A percentile compares a stretch with the other conserved stretches of the same genome.
These are phyloP conservation scores for Talaromyces islandicus DNA, from an alignment of 2,329 filamentous ascomycete species.

Conservation along the genomic window DNA sequence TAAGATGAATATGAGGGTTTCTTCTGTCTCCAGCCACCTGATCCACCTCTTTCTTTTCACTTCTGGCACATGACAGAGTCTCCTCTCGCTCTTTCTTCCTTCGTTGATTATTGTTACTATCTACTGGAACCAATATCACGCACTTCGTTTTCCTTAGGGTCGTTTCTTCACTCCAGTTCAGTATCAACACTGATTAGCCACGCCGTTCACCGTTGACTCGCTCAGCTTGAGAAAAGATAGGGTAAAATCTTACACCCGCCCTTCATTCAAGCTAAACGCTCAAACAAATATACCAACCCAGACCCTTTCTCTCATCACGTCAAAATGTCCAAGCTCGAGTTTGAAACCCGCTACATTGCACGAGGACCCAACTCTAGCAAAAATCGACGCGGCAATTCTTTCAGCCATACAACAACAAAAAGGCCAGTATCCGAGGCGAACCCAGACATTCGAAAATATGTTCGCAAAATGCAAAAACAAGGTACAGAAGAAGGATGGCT, in stretches of 20 bases:
- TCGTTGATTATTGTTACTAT: neutral
- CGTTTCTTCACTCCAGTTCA: neutral
- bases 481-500: constrained; percentile 25
- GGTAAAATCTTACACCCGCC: neutral
- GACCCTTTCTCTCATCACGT: neutral
- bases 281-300: neutral
- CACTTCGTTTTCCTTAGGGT: neutral
- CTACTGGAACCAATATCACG: neutral
- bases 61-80: neutral
- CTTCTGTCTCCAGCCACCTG: neutral
- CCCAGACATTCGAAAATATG: constrained; percentile 25
- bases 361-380: neutral
- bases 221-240: neutral
- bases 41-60: neutral
- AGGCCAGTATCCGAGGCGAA: constrained; percentile 14
- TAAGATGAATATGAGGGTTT: neutral
- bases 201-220: neutral
- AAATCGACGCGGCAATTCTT: neutral
- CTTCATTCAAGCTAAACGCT: neutral
- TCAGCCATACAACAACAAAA: neutral
- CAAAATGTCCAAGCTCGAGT: neutral
- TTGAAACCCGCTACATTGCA: neutral
- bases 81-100: neutral
- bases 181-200: neutral
- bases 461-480: constrained; percentile 13